Base-by-base conservation (phyloP, 2,329 filamentous ascomycete genomes). In the Aulographum hederae region DNA sequence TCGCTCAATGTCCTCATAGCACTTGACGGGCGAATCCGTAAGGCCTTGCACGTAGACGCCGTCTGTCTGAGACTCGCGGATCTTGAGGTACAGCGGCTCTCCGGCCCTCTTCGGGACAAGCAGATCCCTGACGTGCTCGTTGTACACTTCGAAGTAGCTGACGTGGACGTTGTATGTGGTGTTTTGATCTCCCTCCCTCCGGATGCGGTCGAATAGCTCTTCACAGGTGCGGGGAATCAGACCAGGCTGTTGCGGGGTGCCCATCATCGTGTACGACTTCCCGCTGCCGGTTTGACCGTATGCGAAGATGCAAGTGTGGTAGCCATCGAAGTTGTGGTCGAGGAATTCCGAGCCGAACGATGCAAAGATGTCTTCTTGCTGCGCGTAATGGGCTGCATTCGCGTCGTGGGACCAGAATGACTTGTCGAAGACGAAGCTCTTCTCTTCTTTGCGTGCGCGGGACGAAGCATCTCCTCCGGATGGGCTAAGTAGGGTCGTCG, bases 251-350 rank as follows among this genome's bases (percentile, higher is more conserved):
- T 89, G 78, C 4, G 75, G 61, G 2, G 67, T 74, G 27, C 89
- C 89, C 89, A 98, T 98, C 72, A 76, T 98, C 26, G 89, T 94
- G 57, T 95, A 98, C 51, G 81, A 92, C 61, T 98, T 98, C 32
- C 89, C 89, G 1, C 85, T 92, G 16, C 89, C 89, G 0, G 89
- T 98, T 61, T 98, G 89, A 8, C 89, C 89, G 47, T 98, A 95
- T 37, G 89, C 89, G 50, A 98, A 95, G 43, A 98, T 98, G 54
- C 89, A 98, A 0, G 89, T 98, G 20, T 98, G 86, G 59, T 98
- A 98, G 40, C 89, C 89, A 50, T 94, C 85, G 46, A 98, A 98
- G 58, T 98, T 98, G 65, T 98, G 89, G 54, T 98, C 89, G 39
- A 98, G 67, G 43, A 98, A 95, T 48, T 95, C 89, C 52, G 94